Evolutionary conservation across 1,284 basidiomycete genomes (phyloP), one percentile per base, ranked within the genome.

Genomic region (Moesziomyces sp.): DNA sequence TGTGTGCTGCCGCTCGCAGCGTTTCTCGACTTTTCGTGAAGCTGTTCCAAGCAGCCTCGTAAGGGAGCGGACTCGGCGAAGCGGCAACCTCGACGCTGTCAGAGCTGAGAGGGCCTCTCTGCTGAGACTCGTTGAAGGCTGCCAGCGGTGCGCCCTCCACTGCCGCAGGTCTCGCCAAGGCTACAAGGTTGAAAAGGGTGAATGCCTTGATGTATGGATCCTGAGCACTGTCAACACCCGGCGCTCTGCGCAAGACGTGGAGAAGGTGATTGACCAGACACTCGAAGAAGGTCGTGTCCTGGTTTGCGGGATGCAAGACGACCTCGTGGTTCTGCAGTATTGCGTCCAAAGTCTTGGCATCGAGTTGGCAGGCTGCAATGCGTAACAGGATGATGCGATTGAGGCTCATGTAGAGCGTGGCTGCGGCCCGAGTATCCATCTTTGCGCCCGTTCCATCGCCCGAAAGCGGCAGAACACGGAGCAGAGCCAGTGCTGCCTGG

Each of bases 221-320:
- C 16, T 48, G 30, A 8, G 44, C 38, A 14, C 23, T 3, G 1
- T 55, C 28, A 30, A 24, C 13, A 13, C 35, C 33, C 23, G 38
- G 7, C 4, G 28, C 62, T 14, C 33, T 13, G 47, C 46, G 47
- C 52, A 47, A 35, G 3, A 51, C 47, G 43, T 50, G 57, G 23
- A 52, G 48, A 46, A 54, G 23, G 38, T 74, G 73, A 26, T 82
- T 74, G 43, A 68, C 53, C 13, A 82, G 52, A 54, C 77, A 78
- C 46, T 75, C 57, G 52, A 76, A 59, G 45, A 82, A 81, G 43
- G 47, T 51, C 0, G 23, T 44, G 35, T 82, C 79, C n/a, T 62
- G 62, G 28, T 75, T 75, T 10, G 51, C 59, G 4, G 54, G 48
- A 21, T 63, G 55, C 30, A 78, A 59, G 23, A 77, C 54, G 19